Evolutionary conservation across 2,329 filamentous ascomycete species (phyloP), one percentile per base, ranked within the genome.

Genomic region (Talaromyces marneffei): DNA sequence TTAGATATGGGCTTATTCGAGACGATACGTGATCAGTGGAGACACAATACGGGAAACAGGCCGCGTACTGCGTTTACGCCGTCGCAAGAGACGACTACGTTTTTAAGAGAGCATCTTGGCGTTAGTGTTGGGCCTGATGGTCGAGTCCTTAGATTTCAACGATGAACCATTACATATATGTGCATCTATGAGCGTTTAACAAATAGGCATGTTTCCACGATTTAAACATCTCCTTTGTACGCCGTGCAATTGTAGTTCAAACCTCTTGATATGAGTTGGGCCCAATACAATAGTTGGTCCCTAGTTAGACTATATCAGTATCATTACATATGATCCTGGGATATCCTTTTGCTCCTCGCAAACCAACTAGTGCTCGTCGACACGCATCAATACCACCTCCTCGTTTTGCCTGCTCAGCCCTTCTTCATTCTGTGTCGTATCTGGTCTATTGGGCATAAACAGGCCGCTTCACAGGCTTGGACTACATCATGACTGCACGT

Each of bases 21-120:
- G 44, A 71, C 72, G 4, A 68, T 79, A 31, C 68, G 71, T 12
- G 72, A 76, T 57, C 77, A 78, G 62, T 78, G 75, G 77, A 61
- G 63, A 29, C 70, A 75, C 59, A 70, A 64, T 40, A 63, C 69
- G 4, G 62, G 66, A 1, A 64, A 64, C 20, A 64, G 63, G 16
- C 29, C 65, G n/a, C 67, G 67, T 50, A 62, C 71, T 8, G 59
- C 67, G 4, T 72, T 69, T 57, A 65, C 67, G 25, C 71, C 71
- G 4, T 73, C 73, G 0, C 68, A 69, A 18, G 71, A 75, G 56
- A 71, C 74, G 14, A 71, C 73, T 20, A 70, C 70, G 1, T 76
- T 76, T 53, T 65, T 77, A 12, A 68, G 74, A 18, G 67, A 72
- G 59, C 66, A 73, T n/a, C 73, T 77, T 54, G 74, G 74, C n/a